Base-by-base conservation (phyloP, 163 green algal species). In the Coccomyxa subellipsoidea region DNA sequence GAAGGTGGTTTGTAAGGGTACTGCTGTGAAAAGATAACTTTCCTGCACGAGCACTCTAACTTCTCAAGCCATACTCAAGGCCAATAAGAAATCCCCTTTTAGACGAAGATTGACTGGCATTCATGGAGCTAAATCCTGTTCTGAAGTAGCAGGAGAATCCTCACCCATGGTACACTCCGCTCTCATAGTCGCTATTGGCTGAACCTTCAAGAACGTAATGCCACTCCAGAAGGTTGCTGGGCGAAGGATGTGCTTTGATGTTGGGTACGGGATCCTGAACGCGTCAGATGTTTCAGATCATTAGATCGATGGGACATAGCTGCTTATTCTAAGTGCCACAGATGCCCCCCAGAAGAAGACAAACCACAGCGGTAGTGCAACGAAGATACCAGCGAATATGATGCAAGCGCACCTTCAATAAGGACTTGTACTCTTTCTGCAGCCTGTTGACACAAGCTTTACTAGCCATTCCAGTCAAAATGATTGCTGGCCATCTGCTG, bases 1-100 rank as follows among this genome's bases (percentile, higher is more conserved):
- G 85, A 90, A 2, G 96, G 96, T 10, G 95, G 92, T 82, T 94
- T 94, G 84, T 92, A 97, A 1, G 94, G 94, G 83, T 97, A 97
- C 34, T 93, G 79, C 39, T 79, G 69, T 7, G 90, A 89, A 78
- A 96, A 96, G 25, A 85, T 88, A 31, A 96, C 69, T 53, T 93
- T 93, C 36, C 90, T 73, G 66, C 66, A 73, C 8, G 66, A 1
- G 29, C 47, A 59, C 5, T 27, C 47, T 27, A 27, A 18, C 47
- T 18, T 7, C 15, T 59, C 47, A 59, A n/a, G n/a, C n/a, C n/a
- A n/a, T n/a, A n/a, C n/a, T n/a, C n/a, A n/a, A n/a, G n/a, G n/a
- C n/a, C n/a, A n/a, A n/a, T n/a, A n/a, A n/a, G n/a, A n/a, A n/a
- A n/a, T n/a, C n/a, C n/a, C n/a, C n/a, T n/a, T n/a, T n/a, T n/a